Conservation (phyloP, 805 yeast genomes). For the Martiniozyma abietophila region DNA sequence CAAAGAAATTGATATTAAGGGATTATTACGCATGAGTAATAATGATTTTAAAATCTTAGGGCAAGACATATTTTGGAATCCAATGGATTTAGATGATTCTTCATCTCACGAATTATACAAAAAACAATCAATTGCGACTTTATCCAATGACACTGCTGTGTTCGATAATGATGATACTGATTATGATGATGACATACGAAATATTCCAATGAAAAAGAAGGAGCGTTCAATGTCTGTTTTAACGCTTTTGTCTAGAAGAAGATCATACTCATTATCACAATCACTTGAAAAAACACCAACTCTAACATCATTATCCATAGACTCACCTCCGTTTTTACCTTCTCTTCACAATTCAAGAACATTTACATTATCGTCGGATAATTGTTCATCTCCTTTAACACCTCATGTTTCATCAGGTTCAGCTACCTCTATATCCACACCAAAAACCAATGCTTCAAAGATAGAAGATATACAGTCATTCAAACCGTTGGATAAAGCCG, state of each 20-base stretch:
- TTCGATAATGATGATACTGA: slow-evolving; percentile 7
- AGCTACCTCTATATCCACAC: slow-evolving; percentile 1
- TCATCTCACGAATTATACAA: slow-evolving; percentile 5
- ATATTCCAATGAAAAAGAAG: slow-evolving; percentile 7
- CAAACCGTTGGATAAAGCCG: slow-evolving; percentile 16
- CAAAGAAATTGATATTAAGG: slow-evolving; percentile 19
- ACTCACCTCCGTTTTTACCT: slow-evolving; percentile 10
- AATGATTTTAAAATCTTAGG: slow-evolving; percentile 31
- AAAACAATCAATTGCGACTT: too few species aligned
- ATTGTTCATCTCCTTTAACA: slow-evolving; percentile 3
- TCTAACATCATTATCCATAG: slow-evolving; percentile 14
- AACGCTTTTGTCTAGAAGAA: slow-evolving; percentile 19
- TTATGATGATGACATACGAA: slow-evolving; percentile 3
- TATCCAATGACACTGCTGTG: slow-evolving; percentile 1
- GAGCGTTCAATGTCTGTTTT: slow-evolving; percentile 26
- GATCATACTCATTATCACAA: slow-evolving; percentile 15
- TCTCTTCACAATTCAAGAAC: slow-evolving; percentile 1
- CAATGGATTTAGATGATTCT: slow-evolving; percentile 22
- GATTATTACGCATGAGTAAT: slow-evolving; percentile 15
- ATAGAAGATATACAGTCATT: slow-evolving; percentile 2
- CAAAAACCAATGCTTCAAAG: slow-evolving; percentile 3
- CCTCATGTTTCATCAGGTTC: slow-evolving; percentile 3
- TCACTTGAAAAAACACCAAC: slow-evolving; percentile 23
- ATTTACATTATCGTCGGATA: slow-evolving; percentile 3
- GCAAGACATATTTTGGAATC: slow-evolving; percentile 58